Conservation (phyloP, 768 basidiomycete species). For the Phlebiopsis flavidoalba region DNA sequence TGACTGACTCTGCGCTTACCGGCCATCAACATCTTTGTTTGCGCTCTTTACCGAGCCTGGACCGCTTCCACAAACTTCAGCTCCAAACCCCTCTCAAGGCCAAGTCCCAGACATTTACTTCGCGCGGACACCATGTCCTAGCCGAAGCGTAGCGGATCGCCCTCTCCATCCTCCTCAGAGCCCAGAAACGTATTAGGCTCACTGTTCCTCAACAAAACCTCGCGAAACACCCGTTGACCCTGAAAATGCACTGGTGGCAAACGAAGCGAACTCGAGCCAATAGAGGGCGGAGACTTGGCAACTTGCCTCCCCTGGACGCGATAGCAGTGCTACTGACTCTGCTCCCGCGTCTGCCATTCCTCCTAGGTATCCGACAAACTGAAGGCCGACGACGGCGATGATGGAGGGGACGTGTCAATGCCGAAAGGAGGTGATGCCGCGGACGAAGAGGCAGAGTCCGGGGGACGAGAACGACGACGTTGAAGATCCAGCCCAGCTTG, state of each 20-base stretch:
- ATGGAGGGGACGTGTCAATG: conserved; percentile 76
- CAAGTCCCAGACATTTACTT: neutral
- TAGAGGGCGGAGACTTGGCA: conserved; percentile 75
- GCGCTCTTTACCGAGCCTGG: neutral
- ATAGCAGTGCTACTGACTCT: conserved; percentile 26
- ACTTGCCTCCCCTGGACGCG: conserved; percentile 44
- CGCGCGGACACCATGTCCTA: conserved; percentile 22
- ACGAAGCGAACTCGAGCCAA: conserved; percentile 82
- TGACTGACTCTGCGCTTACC: neutral
- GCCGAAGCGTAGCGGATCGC: conserved; percentile 33
- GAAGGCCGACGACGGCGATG: conserved; percentile 47
- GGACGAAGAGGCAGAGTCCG: conserved; percentile 75
- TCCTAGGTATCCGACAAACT: conserved; percentile 27
- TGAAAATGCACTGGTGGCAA: conserved; percentile 77
- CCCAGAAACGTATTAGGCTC: conserved; percentile 30
- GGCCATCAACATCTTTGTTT: neutral
- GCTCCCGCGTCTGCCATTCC: conserved; percentile 28
- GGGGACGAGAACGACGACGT: conserved; percentile 77
- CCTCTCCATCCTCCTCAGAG: conserved; percentile 27
- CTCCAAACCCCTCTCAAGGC: conserved; percentile 1
- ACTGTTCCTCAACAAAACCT: conserved; percentile 38
- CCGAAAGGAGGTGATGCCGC: conserved; percentile 73
- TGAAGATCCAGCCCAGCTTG: conserved; percentile 82
- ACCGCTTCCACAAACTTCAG: neutral
- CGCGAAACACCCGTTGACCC: conserved; percentile 73